Base-by-base conservation (phyloP, 2,329 filamentous ascomycete species). In the Cercospora canescens region DNA sequence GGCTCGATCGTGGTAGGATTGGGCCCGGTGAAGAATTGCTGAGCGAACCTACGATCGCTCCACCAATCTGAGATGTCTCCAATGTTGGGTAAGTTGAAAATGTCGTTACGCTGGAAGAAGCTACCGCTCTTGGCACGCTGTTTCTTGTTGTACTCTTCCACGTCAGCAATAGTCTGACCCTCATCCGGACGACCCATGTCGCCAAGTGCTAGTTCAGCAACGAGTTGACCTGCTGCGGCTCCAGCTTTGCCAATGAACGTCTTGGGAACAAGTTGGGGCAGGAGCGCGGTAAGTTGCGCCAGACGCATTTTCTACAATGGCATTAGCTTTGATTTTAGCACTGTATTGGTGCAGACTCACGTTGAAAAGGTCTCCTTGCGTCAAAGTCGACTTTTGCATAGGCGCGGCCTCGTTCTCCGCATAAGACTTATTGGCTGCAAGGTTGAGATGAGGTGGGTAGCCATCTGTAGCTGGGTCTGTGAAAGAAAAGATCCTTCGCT, bases 11-110 rank as follows among this genome's bases (percentile, higher is more conserved):
- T 83, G 1, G 78, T 79, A 0, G 81, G 81, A 69, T 83, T 83
- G 37, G 77, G 76, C 3, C 81, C 81, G 0, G 78, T 82, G 58
- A 83, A 79, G 11, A 77, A 77, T 72, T 83, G 81, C 48, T 83
- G 78, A 2, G 81, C 81, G 55, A 83, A 83, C 18, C 80, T 75
- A 3, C 78, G 75, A 64, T 83, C 81, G 16, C 76, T 76, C 69
- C 74, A 83, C 81, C 81, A 83, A 65, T 83, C 79, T 9, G 76
- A 21, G 21, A 70, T 67, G 54, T 75, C 71, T 16, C 75, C 76
- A 48, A 77, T 71, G 58, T 75, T 76, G 14, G 72, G 67, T 24
- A 72, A 62, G 7, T 69, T 68, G 55, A 69, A 73, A n/a, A 76
- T 71, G 28, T 76, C 71, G 37, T 74, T 74, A 41, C 62, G 48